phyloP scores from a whole-genome alignment of 2,329 filamentous ascomycete species.

The Aspergillus sp. region DNA sequence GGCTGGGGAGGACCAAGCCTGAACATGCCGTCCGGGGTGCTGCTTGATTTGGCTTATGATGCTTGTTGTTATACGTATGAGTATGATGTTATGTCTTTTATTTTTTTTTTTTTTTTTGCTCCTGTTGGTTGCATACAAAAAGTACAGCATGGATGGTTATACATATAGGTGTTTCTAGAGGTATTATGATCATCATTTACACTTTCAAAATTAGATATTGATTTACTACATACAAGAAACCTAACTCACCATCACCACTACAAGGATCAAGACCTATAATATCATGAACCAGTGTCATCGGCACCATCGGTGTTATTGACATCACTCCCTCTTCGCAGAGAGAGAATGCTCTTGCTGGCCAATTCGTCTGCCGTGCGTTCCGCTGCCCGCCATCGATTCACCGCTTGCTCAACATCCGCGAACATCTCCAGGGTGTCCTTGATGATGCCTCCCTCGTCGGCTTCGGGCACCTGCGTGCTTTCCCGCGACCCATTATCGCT shows the following conservation, averaged over 20 bases:
- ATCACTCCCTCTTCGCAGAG: conserved; percentile 31
- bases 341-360: conserved; percentile 29
- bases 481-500: conserved; percentile 32
- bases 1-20: conserved; percentile 68
- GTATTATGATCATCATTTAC: too few species aligned
- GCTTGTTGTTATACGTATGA: background rate
- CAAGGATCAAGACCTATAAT: conserved; percentile 2
- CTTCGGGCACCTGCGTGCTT: conserved; percentile 51
- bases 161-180: background rate
- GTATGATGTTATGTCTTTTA: background rate
- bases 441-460: conserved; percentile 78
- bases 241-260: conserved; percentile 1
- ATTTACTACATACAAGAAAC: background rate
- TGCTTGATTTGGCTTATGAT: conserved; percentile 6
- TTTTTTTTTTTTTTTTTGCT: too few species aligned
- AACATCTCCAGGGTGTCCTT: conserved; percentile 86
- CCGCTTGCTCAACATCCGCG: conserved; percentile 69
- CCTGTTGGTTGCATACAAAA: background rate
- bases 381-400: conserved; percentile 66
- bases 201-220: background rate
- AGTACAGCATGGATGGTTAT: background rate
- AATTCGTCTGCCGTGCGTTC: conserved; percentile 44
- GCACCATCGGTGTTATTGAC: conserved; percentile 29
- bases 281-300: conserved; percentile 27
- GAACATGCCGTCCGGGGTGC: conserved; percentile 12